phyloP scores from a whole-genome alignment of 768 basidiomycete species.

The Leccinum olivaceopallidum region DNA sequence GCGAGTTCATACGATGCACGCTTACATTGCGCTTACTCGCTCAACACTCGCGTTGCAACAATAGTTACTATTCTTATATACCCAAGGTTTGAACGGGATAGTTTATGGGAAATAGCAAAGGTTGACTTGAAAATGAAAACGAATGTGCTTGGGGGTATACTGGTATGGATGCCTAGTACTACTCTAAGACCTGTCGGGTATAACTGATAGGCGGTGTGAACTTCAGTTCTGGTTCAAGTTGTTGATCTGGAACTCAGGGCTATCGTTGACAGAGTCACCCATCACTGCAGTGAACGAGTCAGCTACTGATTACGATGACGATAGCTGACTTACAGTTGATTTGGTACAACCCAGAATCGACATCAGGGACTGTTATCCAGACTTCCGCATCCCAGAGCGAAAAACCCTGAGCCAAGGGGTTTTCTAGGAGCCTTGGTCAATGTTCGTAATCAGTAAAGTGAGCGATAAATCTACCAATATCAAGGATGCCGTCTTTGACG shows the following conservation, averaged over 20 bases:
- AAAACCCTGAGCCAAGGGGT: constrained; percentile 29
- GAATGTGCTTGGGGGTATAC: not conserved
- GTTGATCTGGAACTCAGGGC: constrained; percentile 29
- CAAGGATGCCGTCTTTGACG: constrained; percentile 21
- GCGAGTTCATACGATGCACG: too few relatives aligned
- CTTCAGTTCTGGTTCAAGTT: not conserved
- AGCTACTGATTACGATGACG: not conserved
- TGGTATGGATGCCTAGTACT: not conserved
- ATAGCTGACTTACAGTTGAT: constrained; percentile 31
- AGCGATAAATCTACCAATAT: constrained; percentile 24
- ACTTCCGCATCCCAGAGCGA: constrained; percentile 30
- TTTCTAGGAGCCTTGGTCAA: constrained; percentile 20
- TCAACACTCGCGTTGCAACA: too few relatives aligned
- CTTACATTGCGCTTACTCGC: too few relatives aligned
- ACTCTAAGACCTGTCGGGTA: not conserved
- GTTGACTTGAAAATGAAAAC: not conserved
- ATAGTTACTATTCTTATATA: not conserved
- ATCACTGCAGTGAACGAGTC: constrained; percentile 27
- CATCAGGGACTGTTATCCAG: constrained; percentile 29
- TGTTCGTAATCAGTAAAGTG: not conserved
- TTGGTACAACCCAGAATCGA: constrained; percentile 33
- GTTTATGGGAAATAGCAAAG: not conserved
- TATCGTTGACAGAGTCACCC: constrained; percentile 35
- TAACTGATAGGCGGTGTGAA: not conserved
- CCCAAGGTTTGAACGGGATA: not conserved